Evolutionary conservation across 495 filamentous ascomycete genomes (phyloP), one percentile per base, ranked within the genome.

Genomic region (Symbiotaphrina buchneri): DNA sequence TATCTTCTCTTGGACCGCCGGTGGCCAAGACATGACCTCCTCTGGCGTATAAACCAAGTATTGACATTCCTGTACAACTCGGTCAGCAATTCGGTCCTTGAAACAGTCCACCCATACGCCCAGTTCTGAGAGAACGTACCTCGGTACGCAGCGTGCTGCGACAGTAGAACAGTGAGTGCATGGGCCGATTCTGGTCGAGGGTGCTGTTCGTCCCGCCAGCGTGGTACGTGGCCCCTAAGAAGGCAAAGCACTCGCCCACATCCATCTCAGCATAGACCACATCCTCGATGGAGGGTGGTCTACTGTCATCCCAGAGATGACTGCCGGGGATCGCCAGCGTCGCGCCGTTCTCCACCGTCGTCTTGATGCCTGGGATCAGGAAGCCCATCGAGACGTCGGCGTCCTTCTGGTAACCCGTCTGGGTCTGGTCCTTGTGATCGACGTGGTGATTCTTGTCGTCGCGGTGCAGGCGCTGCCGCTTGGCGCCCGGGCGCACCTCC

Each of bases 231-330:
- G 8, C 22, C 8, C 22, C 22, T 13, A 25, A 13, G 8, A 25
- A 8, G 22, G 13, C 22, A 7, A 7, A 25, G 13, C 22, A 25
- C 7, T 25, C 22, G 7, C 22, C 22, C 22, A 25, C 22, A 13
- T 25, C 22, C 22, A 25, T 25, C 13, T 25, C 22, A 7, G 22
- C 22, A 25, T 25, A 25, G 7, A 13, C 13, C 13, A 41, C 41
- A 19, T 49, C 46, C 10, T 49, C 46, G 24, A 39, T 36, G 7
- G 36, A 14, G 3, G 47, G 47, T 3, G 26, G 28, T 1, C 46
- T 37, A 0, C 43, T 46, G 10, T 35, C 34, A 1, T 36, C 41
- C 47, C 47, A 38, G 6, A 36, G n/a, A 30, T 38, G 36, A 24
- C 32, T 36, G 11, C 27, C 32, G 10, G 36, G 36, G 24, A 38